A percentile compares a stretch with the other conserved stretches of the same genome.
Conservation (phyloP, 257 asterid species). For the Jacaranda mimosifolia region DNA sequence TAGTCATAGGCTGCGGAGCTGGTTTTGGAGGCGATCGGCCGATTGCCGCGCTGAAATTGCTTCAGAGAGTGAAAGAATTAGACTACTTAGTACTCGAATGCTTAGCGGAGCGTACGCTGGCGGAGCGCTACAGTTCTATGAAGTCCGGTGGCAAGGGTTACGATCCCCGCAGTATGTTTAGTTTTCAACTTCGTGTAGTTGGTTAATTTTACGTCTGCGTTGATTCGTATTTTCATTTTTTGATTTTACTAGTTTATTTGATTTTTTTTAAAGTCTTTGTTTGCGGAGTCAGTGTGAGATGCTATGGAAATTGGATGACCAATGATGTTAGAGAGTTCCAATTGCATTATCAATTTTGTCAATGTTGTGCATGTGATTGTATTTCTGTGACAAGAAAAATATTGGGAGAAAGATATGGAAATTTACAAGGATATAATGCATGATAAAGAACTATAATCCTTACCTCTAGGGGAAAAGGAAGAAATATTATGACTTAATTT, state of each 20-base stretch:
- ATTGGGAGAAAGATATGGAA: background rate
- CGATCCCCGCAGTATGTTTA: slow-evolving; percentile 89
- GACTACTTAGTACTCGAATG: slow-evolving; percentile 94
- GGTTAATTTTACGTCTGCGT: background rate
- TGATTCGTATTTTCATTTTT: background rate
- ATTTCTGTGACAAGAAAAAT: slow-evolving; percentile 1
- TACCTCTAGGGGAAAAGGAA: slow-evolving; percentile 5
- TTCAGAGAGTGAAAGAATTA: slow-evolving; percentile 75
- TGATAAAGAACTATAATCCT: background rate
- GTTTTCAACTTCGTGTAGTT: slow-evolving; percentile 13
- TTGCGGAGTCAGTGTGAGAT: slow-evolving; percentile 11
- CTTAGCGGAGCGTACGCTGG: slow-evolving; percentile 98
- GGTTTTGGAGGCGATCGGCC: slow-evolving; percentile 98
- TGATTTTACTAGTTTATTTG: slow-evolving; percentile 3
- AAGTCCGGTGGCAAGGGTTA: slow-evolving; percentile 82
- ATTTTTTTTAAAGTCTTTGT: background rate
- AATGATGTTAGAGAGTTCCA: slow-evolving; percentile 4
- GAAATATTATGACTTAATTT: background rate
- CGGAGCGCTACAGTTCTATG: slow-evolving; percentile 76
- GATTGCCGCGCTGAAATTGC: slow-evolving; percentile 84
- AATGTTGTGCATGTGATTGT: slow-evolving; percentile 7
- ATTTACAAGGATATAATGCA: background rate
- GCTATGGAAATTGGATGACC: background rate
- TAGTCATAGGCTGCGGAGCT: slow-evolving; percentile 93
- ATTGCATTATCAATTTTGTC: slow-evolving; percentile 6